Conservation (phyloP, 371 early-diverging fungal species). For the Mycotypha africana region DNA sequence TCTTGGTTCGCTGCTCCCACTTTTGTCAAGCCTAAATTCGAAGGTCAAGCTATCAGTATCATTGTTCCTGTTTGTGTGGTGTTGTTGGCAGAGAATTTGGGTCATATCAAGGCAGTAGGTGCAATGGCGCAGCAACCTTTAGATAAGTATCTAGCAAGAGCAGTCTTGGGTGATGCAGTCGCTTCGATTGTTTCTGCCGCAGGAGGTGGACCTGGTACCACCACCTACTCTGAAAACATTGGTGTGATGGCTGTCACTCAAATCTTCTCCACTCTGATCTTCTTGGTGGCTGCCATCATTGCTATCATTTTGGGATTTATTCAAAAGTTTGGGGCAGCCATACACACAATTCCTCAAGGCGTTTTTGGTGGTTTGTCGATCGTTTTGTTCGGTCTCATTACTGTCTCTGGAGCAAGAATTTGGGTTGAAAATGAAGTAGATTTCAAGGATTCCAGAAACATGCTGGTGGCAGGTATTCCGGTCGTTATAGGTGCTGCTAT, state of each 20-base stretch:
- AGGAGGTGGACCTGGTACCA: slow-evolving; percentile 47
- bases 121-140: slow-evolving; percentile 43
- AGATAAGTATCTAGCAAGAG: slow-evolving; percentile 47
- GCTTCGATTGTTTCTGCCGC: slow-evolving; percentile 48
- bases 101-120: slow-evolving; percentile 53
- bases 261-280: slow-evolving; percentile 51
- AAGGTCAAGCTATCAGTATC: slow-evolving; percentile 42
- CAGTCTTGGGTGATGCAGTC: slow-evolving; percentile 53
- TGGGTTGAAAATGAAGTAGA: slow-evolving; percentile 54
- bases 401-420: slow-evolving; percentile 55
- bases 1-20: slow-evolving; percentile 36
- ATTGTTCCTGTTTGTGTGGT: slow-evolving; percentile 53
- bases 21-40: slow-evolving; percentile 32
- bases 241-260: slow-evolving; percentile 50
- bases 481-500: slow-evolving; percentile 42
- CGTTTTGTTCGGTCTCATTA: slow-evolving; percentile 51
- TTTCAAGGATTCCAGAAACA: slow-evolving; percentile 47
- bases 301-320: slow-evolving; percentile 53
- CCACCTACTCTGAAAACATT: slow-evolving; percentile 58
- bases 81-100: slow-evolving; percentile 51
- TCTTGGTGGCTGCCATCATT: slow-evolving; percentile 47
- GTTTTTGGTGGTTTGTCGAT: slow-evolving; percentile 56
- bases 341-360: slow-evolving; percentile 52
- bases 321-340: slow-evolving; percentile 55
- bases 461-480: slow-evolving; percentile 48